These are phyloP conservation scores for Magnolia sinica DNA, from an alignment of 164 flowering plant species.

Conservation along the genomic window DNA sequence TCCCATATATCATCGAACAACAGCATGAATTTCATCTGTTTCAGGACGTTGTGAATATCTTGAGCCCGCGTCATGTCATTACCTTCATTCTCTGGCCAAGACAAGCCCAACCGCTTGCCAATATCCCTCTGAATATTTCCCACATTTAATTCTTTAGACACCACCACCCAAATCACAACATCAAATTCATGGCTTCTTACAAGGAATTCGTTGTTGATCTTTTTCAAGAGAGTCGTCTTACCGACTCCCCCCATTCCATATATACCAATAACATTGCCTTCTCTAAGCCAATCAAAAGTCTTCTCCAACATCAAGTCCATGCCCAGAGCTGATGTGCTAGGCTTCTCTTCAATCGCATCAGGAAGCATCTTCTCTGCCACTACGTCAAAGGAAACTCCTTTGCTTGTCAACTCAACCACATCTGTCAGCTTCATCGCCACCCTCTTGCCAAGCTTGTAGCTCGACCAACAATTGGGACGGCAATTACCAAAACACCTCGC, in stretches of 20 bases:
- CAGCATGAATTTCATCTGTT: neutral
- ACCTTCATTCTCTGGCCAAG: neutral
- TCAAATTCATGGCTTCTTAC: no score
- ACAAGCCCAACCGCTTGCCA: no score
- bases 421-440: neutral
- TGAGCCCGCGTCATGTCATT: neutral
- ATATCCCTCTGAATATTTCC: no score
- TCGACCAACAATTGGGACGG: no score
- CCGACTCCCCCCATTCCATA: neutral
- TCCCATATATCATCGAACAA: neutral
- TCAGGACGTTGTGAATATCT: neutral
- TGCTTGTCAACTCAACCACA: neutral
- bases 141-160: no score
- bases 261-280: neutral
- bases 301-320: no score
- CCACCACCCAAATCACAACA: no score
- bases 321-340: neutral
- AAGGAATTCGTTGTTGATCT: no score
- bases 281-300: neutral
- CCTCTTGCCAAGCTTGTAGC: no score
- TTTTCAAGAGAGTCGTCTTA: no score
- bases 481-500: neutral
- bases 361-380: neutral
- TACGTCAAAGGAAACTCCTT: neutral
- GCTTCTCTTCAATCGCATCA: neutral